Conservation (phyloP, 768 basidiomycete genomes). For the Chalciporus pseudorubinellus region DNA sequence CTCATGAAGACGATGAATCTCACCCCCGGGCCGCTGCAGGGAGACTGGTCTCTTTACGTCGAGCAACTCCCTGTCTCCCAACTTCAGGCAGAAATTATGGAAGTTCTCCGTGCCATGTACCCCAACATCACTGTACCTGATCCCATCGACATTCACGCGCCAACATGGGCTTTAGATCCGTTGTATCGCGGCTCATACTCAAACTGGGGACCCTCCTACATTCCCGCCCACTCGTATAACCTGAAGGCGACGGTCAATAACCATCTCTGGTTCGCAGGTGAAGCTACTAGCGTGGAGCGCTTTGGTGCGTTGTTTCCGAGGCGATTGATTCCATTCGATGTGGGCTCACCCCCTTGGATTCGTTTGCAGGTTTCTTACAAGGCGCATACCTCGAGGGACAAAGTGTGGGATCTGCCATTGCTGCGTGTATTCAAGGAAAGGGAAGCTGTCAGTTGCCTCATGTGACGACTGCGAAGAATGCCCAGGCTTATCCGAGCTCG, state of each 20-base stretch:
- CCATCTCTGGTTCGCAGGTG: conserved; percentile 63
- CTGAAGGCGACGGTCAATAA: conserved; percentile 37
- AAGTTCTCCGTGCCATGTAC: conserved; percentile 57
- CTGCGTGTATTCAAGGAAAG: conserved; percentile 36
- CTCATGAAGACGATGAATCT: no score
- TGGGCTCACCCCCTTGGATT: no score
- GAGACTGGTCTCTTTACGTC: conserved; percentile 50
- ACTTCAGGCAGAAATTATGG: conserved; percentile 53
- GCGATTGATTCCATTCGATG: no score
- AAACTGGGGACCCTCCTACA: conserved; percentile 67
- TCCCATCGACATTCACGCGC: conserved; percentile 54
- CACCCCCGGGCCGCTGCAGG: no score
- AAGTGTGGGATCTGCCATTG: conserved; percentile 38
- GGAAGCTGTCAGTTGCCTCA: conserved; percentile 28
- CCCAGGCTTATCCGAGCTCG: conserved; percentile 25
- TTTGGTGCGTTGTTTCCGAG: conserved; percentile 36
- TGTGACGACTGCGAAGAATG: conserved; percentile 29
- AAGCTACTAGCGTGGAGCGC: conserved; percentile 56
- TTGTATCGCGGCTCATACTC: conserved; percentile 50
- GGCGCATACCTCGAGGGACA: conserved; percentile 59
- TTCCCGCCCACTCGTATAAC: conserved; percentile 52
- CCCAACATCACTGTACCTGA: conserved; percentile 52
- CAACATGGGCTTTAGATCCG: conserved; percentile 53
- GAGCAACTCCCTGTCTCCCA: conserved; percentile 47
- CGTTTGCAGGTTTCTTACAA: conserved; percentile 39